These are phyloP conservation scores for Trichomonas vaginalis DNA, from an alignment of 208 protist genomes.

Conservation along the genomic window DNA sequence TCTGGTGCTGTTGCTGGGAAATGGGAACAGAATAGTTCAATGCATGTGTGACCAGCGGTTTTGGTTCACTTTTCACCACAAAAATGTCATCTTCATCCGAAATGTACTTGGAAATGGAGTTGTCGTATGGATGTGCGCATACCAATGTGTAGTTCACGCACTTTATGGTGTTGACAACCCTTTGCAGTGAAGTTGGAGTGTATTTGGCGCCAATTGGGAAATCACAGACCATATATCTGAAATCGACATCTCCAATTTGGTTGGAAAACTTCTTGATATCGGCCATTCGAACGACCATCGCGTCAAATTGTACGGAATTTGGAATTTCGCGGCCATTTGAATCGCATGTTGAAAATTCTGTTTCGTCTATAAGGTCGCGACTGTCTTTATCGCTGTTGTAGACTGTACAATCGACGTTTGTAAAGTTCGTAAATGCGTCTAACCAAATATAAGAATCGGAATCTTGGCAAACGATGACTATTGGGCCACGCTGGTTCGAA, in stretches of 20 bases:
- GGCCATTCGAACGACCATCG: background rate
- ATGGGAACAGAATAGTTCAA: background rate
- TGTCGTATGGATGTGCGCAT: background rate
- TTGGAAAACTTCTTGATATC: background rate
- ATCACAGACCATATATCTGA: background rate
- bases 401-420: constrained; percentile 15
- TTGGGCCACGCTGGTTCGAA: constrained; percentile 27
- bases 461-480: constrained; percentile 34
- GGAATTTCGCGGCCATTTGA: background rate
- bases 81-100: background rate
- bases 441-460: constrained; percentile 38
- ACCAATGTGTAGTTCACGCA: background rate
- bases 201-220: background rate
- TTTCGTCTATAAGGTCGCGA: background rate
- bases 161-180: background rate
- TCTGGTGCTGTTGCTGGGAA: background rate
- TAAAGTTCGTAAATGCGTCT: constrained; percentile 18
- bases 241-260: background rate
- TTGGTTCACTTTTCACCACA: background rate
- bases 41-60: background rate
- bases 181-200: background rate
- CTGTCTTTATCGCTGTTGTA: constrained; percentile 16
- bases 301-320: background rate
- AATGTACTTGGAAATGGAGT: background rate
- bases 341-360: background rate